Evolutionary conservation across 495 filamentous ascomycete species (phyloP).

Genomic region (Penicillium macrosclerotiorum): DNA sequence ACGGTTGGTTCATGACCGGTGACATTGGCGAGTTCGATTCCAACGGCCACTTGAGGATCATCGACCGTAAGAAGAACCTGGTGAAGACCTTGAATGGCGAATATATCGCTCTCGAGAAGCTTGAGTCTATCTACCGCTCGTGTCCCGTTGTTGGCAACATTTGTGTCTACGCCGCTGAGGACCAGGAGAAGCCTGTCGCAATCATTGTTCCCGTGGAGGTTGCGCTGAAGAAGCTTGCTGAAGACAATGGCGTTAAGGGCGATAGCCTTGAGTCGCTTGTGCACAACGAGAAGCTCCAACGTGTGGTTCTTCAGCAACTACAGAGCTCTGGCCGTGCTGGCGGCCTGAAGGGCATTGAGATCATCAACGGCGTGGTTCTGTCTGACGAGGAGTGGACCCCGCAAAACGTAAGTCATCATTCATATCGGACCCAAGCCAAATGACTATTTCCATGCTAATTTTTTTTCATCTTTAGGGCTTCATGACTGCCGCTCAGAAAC

Average conservation of each 20-base stretch:
- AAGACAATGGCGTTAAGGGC: constrained; percentile 67
- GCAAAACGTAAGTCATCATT: constrained; percentile 71
- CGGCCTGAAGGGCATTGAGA: constrained; percentile 81
- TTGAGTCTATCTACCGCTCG: constrained; percentile 91
- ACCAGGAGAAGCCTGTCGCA: constrained; percentile 82
- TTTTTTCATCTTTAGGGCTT: too few species aligned
- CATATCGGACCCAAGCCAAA: background rate
- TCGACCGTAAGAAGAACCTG: constrained; percentile 97
- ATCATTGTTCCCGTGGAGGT: constrained; percentile 91
- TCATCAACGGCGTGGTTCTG: constrained; percentile 87
- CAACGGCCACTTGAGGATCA: constrained; percentile 79
- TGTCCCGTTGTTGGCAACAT: constrained; percentile 87
- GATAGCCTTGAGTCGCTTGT: constrained; percentile 73
- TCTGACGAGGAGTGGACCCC: constrained; percentile 98
- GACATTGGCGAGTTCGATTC: constrained; percentile 90
- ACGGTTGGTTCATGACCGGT: constrained; percentile 95
- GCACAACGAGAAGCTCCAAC: constrained; percentile 78
- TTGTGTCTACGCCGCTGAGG: constrained; percentile 82
- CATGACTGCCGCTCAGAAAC: constrained; percentile 56
- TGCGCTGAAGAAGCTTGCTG: constrained; percentile 80
- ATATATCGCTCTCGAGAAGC: constrained; percentile 98
- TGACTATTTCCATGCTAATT: too few species aligned
- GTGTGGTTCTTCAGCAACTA: constrained; percentile 76
- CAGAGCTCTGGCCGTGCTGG: constrained; percentile 71
- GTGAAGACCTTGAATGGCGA: constrained; percentile 95